Conservation (phyloP, 2,329 filamentous ascomycete genomes). For the Neurospora sp. region DNA sequence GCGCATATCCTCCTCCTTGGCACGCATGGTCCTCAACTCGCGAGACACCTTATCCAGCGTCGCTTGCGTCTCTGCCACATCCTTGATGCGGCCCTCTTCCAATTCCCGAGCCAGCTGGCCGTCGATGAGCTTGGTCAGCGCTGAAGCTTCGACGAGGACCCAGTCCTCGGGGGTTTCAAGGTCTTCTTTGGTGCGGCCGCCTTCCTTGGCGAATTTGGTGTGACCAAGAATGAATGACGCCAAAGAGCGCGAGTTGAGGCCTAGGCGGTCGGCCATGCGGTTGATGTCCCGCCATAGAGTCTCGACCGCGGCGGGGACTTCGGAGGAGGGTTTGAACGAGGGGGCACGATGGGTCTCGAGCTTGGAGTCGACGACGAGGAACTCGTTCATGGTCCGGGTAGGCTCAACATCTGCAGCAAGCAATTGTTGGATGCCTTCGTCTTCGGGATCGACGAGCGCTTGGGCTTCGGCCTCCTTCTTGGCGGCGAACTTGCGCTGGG, state of each 20-base stretch:
- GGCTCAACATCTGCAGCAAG: constrained; percentile 51
- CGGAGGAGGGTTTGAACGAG: constrained; percentile 3
- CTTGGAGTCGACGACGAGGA: constrained; percentile 46
- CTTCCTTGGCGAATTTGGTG: constrained; percentile 40
- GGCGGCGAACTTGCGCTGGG: constrained; percentile 42
- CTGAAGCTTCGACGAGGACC: constrained; percentile 65
- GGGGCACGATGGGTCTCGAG: constrained; percentile 7
- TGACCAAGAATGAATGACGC: constrained; percentile 60
- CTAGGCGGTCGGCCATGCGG: constrained; percentile 88
- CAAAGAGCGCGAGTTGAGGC: constrained; percentile 68
- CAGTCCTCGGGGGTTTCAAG: constrained; percentile 61
- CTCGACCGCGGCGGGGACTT: constrained; percentile 51
- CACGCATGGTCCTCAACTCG: constrained; percentile 62
- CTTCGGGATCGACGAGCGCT: constrained; percentile 56
- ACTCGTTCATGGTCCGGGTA: constrained; percentile 55
- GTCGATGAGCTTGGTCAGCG: constrained; percentile 56
- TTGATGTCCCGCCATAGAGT: constrained; percentile 72
- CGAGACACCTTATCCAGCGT: constrained; percentile 57
- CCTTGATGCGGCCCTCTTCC: constrained; percentile 56
- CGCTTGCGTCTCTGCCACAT: constrained; percentile 59
- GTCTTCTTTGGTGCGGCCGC: constrained; percentile 53
- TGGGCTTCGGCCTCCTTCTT: constrained; percentile 47
- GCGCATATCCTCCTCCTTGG: constrained; percentile 68
- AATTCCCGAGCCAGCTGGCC: constrained; percentile 54
- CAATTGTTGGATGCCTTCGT: constrained; percentile 55